Evolutionary conservation across 371 early-diverging fungal species (phyloP), one percentile per base, ranked within the genome.

Genomic region (Lichtheimia corymbifera): DNA sequence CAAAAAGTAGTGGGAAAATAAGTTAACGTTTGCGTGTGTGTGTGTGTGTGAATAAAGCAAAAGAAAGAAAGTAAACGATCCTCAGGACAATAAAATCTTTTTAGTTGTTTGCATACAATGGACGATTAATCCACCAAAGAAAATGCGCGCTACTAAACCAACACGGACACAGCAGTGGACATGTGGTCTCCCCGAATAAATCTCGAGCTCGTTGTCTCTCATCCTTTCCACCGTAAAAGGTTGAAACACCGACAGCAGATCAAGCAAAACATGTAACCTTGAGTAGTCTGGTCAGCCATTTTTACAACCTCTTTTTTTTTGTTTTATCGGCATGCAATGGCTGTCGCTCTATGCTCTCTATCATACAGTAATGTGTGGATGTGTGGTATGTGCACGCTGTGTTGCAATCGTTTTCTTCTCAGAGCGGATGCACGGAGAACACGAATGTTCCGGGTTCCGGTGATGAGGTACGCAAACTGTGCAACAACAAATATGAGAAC

Each of bases 71-170:
- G 17, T 11, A 51, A 58, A 58, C 49, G 51, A 50, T 54, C n/a
- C 22, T n/a, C 47, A 43, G 58, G 43, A 58, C 58, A 58, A 58
- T 58, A 61, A 61, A 61, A 53, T 44, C n/a, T 41, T 63, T 63
- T 43, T 47, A 24, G 18, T 53, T 63, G 9, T 55, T 58, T 18
- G 35, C 35, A 35, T 35, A 49, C 24, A 55, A 44, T 30, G 24
- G 53, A 28, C 53, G 24, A 28, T 9, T 35, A 35, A 35, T 35
- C 28, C 35, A 35, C 35, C 35, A 35, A 35, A 35, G 35, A 35
- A 35, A 35, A 35, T 35, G 35, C 35, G 35, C 28, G 28, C 28
- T 28, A 28, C 28, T 28, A 24, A 24, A 42, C 24, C 40, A 43
- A 57, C 30, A 35, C 22, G 59, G 45, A 35, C 27, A 30, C 53